phyloP scores from a whole-genome alignment of 495 filamentous ascomycete genomes.

The Cenococcum geophilum region DNA sequence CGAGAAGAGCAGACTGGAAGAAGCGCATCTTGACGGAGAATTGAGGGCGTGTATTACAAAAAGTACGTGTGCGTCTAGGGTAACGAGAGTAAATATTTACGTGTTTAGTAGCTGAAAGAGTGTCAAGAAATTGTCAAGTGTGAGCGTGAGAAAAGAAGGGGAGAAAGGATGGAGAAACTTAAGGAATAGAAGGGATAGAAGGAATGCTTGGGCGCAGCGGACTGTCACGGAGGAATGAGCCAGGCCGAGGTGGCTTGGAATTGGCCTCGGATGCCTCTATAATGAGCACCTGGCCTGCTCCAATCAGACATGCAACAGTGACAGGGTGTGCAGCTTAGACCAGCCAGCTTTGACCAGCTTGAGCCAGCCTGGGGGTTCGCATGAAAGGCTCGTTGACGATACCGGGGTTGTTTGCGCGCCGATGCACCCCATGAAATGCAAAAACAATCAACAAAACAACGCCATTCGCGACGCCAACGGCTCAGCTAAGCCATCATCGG shows the following conservation, averaged over 20 bases:
- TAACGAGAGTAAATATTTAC: background rate
- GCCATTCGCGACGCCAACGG: conserved; percentile 3
- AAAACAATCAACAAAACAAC: background rate
- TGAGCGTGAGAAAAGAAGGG: background rate
- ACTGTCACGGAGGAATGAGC: conserved; percentile 26
- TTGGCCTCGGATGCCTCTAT: background rate
- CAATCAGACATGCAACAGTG: background rate
- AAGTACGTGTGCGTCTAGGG: background rate
- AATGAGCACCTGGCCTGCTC: background rate
- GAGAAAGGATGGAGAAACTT: conserved; percentile 14
- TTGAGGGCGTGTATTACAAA: conserved; percentile 5
- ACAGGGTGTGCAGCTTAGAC: background rate
- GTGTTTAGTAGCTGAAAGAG: conserved; percentile 16
- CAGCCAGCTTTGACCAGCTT: background rate
- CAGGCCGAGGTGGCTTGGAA: background rate
- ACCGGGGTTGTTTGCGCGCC: background rate
- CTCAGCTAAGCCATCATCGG: background rate
- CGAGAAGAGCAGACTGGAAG: conserved; percentile 27
- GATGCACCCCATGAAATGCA: background rate
- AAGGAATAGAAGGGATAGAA: conserved; percentile 3
- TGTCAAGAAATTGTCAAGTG: conserved; percentile 14
- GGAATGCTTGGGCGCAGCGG: conserved; percentile 16
- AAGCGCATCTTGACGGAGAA: conserved; percentile 35
- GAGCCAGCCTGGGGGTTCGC: too few species aligned
- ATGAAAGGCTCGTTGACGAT: too few species aligned